Evolutionary conservation across 78 protist genomes (phyloP), one percentile per base, ranked within the genome.

Genomic region (Trichosphaerium sp.): DNA sequence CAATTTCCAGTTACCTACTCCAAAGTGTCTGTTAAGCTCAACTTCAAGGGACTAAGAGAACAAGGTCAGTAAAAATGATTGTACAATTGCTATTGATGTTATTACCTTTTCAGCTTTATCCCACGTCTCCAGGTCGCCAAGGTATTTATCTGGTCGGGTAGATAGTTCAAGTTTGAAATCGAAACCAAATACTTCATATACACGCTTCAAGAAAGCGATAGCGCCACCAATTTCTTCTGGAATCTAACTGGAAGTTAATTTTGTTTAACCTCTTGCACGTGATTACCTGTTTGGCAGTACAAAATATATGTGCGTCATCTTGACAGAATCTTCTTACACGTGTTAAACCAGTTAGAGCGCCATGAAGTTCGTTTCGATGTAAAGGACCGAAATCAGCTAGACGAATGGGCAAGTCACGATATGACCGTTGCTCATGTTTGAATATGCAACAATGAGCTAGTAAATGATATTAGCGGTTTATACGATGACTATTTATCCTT

Each of bases 231-330:
- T 80, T 57, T 92, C 96, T 10, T 43, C 21, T 26, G 15, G 44
- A 56, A 75, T 71, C 57, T 88, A 1, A 18, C 65, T 1, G 10
- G 10, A n/a, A 1, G 25, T 37, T 25, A 34, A 1, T 29, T 18
- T 38, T 10, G 10, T 10, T 6, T 8, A 6, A 5, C 6, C 6
- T 12, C 55, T 4, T 42, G 8, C 66, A 42, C 2, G 5, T 26
- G 49, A 12, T 49, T 25, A 74, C 60, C 60, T 92, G 92, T 31
- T 80, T 92, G 0, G 62, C 47, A n/a, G 35, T 12, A 75, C 96
- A 88, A 83, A 92, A 95, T 69, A 95, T 94, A 91, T 98, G 99
- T 21, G 98, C 99, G 70, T 98, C 99, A 74, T 96, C 99, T 83
- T 98, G 99, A 69, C 85, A 92, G 91, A 97, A 97, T 25, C 94